Base-by-base conservation (phyloP, 495 filamentous ascomycete species). In the Eremomyces bilateralis region DNA sequence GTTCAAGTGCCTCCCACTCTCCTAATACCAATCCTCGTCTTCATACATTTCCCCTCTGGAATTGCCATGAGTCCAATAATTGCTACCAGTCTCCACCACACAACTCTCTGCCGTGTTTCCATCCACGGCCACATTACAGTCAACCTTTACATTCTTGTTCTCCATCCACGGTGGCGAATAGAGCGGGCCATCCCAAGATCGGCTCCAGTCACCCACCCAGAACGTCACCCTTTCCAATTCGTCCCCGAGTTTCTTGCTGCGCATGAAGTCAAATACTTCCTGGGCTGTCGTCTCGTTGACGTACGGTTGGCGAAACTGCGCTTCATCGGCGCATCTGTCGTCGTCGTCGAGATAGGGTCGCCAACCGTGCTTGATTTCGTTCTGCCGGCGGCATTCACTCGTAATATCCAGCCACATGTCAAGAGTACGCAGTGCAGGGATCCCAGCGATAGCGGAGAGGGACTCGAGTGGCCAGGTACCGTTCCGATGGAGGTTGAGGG, bases 401-500 rank as follows among this genome's bases (percentile, higher is more conserved):
- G 17, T 19, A 16, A 38, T 38, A 20, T 38, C 35, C 8, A 38
- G 17, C 25, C 27, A 38, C 4, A 38, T 5, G 27, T 38, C 35
- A 16, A 33, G 4, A 20, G 8, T 31, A n/a, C 27, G 8, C 5
- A 38, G 35, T 4, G 35, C 30, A 5, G 35, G 35, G 13, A 18
- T 34, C 8, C 25, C 4, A 33, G 35, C 5, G 16, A 38, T 11
- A 5, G 17, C 4, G n/a, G 11, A 3, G 12, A 38, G 17, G 4
- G 15, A 31, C 32, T 32, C 35, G 3, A 30, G 17, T 4, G 35
- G 35, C 25, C 25, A 38, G 4, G 35, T 33, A 10, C 35, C 35
- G 17, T 38, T 38, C 21, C 35, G 35, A 19, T 22, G 25, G 25
- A 38, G 8, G 27, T 38, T 38, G 35, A 38, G 11, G 18, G 25